Evolutionary conservation across 1,284 basidiomycete species (phyloP).

Genomic region (Malassezia sp.): DNA sequence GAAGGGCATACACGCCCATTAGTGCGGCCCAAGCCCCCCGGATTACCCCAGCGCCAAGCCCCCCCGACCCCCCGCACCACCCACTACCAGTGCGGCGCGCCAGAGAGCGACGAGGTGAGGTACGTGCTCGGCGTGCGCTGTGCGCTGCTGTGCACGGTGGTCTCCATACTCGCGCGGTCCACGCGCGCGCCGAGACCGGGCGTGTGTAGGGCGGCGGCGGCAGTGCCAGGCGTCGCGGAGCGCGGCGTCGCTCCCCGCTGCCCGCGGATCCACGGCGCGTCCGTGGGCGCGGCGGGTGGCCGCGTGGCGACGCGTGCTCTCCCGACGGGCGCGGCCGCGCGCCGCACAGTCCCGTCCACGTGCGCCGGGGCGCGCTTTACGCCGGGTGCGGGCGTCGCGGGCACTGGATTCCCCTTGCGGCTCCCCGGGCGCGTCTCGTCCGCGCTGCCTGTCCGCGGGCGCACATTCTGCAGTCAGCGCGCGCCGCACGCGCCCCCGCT

Average conservation of each 20-base stretch:
- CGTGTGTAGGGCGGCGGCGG: too few relatives aligned
- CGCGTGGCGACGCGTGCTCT: background rate
- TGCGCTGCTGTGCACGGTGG: background rate
- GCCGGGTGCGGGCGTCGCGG: background rate
- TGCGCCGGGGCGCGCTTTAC: background rate
- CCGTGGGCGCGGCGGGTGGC: background rate
- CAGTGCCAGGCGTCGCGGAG: background rate
- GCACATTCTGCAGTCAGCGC: background rate
- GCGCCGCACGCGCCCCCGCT: conserved; percentile 1
- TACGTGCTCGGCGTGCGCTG: conserved; percentile 11
- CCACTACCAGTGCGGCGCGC: conserved; percentile 6
- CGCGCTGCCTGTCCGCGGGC: background rate
- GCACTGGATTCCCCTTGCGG: background rate
- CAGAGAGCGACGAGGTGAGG: conserved; percentile 9
- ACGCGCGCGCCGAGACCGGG: background rate
- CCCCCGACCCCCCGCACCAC: too few relatives aligned
- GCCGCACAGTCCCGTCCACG: background rate
- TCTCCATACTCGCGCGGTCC: background rate
- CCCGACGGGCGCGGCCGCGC: background rate
- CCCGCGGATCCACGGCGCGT: conserved; percentile 1
- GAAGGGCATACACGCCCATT: conserved; percentile 3
- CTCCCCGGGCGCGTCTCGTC: background rate
- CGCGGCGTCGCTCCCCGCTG: background rate
- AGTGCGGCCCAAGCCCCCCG: too few relatives aligned
- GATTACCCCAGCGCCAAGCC: too few relatives aligned